A percentile compares a stretch with the other conserved stretches of the same genome.
phyloP scores from a whole-genome alignment of 495 filamentous ascomycete species.

The Xylaria acuta region DNA sequence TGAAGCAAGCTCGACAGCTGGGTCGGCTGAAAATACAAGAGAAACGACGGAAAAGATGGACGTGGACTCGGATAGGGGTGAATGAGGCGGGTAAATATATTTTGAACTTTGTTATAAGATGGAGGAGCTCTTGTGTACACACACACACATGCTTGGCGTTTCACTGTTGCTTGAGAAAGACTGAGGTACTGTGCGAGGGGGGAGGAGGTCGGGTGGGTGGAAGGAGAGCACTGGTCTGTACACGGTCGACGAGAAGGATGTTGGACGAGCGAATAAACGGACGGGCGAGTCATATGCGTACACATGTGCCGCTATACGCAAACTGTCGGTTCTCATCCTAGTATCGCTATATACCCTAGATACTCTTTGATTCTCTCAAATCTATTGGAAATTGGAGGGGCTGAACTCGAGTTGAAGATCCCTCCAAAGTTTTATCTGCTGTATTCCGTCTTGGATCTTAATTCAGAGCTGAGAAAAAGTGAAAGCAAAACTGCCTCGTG shows the following conservation, averaged over 20 bases:
- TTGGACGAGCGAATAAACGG: background rate
- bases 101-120: background rate
- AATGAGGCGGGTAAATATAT: background rate
- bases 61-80: slow-evolving; percentile 22
- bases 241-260: background rate
- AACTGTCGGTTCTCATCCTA: background rate
- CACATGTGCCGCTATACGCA: background rate
- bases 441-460: background rate
- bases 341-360: slow-evolving; percentile 18
- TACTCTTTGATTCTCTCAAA: slow-evolving; percentile 15
- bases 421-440: background rate
- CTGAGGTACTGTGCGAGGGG: background rate
- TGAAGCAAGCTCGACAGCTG: slow-evolving; percentile 14
- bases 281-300: background rate
- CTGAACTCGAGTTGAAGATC: background rate
- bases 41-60: slow-evolving; percentile 27
- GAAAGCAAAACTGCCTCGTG: background rate
- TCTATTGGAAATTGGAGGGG: background rate
- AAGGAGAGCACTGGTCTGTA: background rate
- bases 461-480: background rate
- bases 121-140: background rate
- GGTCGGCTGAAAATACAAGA: slow-evolving; percentile 19
- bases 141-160: background rate
- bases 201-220: background rate
- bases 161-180: background rate